A percentile compares a stretch with the other conserved stretches of the same genome.
Conservation (phyloP, 1,284 basidiomycete genomes). For the Trametes polyzona region DNA sequence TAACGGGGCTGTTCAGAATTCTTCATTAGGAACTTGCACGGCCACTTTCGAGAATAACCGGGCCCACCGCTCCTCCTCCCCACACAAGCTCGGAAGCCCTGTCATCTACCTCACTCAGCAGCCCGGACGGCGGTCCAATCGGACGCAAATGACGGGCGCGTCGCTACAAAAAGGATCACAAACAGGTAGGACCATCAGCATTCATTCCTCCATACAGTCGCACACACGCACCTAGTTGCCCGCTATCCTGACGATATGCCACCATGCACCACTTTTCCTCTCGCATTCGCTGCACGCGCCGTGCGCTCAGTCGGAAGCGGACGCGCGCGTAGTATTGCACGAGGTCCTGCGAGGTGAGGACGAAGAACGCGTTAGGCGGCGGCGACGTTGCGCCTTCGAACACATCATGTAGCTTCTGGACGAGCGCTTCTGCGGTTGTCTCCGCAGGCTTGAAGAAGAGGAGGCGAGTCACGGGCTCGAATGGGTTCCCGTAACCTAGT, state of each 20-base stretch:
- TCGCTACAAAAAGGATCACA: too few species aligned
- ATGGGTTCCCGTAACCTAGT: not conserved
- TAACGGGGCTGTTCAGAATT: too few species aligned
- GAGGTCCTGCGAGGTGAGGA: constrained; percentile 25
- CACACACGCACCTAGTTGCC: not conserved
- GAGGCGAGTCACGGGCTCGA: constrained; percentile 25
- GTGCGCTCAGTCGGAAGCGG: constrained; percentile 35
- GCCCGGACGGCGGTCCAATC: too few species aligned
- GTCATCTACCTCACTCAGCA: too few species aligned
- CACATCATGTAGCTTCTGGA: constrained; percentile 3
- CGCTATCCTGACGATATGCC: constrained; percentile 13
- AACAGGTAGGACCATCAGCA: too few species aligned
- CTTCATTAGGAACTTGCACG: too few species aligned
- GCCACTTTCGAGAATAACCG: too few species aligned
- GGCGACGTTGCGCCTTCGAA: constrained; percentile 18
- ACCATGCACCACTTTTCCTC: constrained; percentile 15
- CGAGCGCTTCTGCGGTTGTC: constrained; percentile 1
- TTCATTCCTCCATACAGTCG: too few species aligned
- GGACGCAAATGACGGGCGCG: too few species aligned
- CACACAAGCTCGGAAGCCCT: too few species aligned
- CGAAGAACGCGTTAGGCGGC: constrained; percentile 22
- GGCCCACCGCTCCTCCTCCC: too few species aligned
- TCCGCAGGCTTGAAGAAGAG: constrained; percentile 28
- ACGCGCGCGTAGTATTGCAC: constrained; percentile 13
- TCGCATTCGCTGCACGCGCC: constrained; percentile 23